Conservation (phyloP, 2,329 filamentous ascomycete species). For the Colletotrichum costaricense region DNA sequence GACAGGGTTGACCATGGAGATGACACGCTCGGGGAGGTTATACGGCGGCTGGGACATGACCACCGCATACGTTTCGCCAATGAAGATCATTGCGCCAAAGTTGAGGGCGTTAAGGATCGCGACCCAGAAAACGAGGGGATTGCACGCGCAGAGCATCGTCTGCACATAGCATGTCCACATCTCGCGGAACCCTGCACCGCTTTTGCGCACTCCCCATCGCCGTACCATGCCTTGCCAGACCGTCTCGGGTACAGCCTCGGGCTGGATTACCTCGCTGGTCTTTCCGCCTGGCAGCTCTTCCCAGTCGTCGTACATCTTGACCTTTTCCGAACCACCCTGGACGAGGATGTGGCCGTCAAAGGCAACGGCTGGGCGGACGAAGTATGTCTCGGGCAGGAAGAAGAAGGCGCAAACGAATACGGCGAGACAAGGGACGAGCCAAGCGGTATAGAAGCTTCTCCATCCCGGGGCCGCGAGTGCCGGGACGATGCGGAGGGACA, state of each 20-base stretch:
- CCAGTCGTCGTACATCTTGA: conserved; percentile 49
- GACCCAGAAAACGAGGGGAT: conserved; percentile 43
- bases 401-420: conserved; percentile 44
- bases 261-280: conserved; percentile 10
- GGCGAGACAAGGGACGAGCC: conserved; percentile 41
- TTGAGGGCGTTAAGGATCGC: conserved; percentile 40
- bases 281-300: conserved; percentile 37
- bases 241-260: conserved; percentile 12
- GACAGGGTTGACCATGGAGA: conserved; percentile 28
- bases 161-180: conserved; percentile 38
- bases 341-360: conserved; percentile 52
- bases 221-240: conserved; percentile 19
- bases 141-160: conserved; percentile 40
- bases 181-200: conserved; percentile 29
- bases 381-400: conserved; percentile 52
- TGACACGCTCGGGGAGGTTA: conserved; percentile 26
- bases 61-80: conserved; percentile 37
- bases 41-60: conserved; percentile 37
- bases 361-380: conserved; percentile 52
- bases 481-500: conserved; percentile 43
- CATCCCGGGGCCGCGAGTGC: conserved; percentile 41
- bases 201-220: conserved; percentile 21
- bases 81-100: conserved; percentile 40
- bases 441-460: conserved; percentile 46
- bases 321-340: conserved; percentile 50